Evolutionary conservation across 768 basidiomycete species (phyloP).

Genomic region (Mycena latifolia): DNA sequence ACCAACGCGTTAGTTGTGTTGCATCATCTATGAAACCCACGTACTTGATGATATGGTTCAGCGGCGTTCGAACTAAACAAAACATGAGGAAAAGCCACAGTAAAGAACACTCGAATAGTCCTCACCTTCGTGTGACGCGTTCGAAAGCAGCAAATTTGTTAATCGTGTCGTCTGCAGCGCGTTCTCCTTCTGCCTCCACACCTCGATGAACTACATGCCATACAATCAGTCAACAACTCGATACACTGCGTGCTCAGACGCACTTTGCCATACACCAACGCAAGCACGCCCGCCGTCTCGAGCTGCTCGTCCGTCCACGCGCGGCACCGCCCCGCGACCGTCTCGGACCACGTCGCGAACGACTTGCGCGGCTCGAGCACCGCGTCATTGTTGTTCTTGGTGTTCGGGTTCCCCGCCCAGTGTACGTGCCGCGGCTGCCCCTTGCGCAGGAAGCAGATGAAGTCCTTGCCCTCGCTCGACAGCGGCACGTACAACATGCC

Average conservation of each 20-base stretch:
- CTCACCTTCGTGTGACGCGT: constrained; percentile 86
- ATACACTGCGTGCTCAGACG: constrained; percentile 18
- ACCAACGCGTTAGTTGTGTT: constrained; percentile 1
- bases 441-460: constrained; percentile 84
- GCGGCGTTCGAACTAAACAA: constrained; percentile 73
- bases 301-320: constrained; percentile 87
- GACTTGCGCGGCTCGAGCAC: constrained; percentile 81
- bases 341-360: constrained; percentile 86
- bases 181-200: constrained; percentile 86
- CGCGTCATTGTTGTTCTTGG: constrained; percentile 52
- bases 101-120: background rate
- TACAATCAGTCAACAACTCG: background rate
- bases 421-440: constrained; percentile 78
- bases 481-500: constrained; percentile 84
- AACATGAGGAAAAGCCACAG: background rate
- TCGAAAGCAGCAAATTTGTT: constrained; percentile 80
- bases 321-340: constrained; percentile 73
- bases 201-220: constrained; percentile 76
- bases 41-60: constrained; percentile 88
- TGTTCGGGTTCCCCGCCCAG: constrained; percentile 85
- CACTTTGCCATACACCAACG: constrained; percentile 83
- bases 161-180: constrained; percentile 79
- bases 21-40: constrained; percentile 33
- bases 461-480: constrained; percentile 79
- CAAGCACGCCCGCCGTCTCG: constrained; percentile 84